Percentiles rank a stretch among this genome's conserved stretches.
phyloP scores from a whole-genome alignment of 2,329 filamentous ascomycete genomes.

The Orbilia javanica region DNA sequence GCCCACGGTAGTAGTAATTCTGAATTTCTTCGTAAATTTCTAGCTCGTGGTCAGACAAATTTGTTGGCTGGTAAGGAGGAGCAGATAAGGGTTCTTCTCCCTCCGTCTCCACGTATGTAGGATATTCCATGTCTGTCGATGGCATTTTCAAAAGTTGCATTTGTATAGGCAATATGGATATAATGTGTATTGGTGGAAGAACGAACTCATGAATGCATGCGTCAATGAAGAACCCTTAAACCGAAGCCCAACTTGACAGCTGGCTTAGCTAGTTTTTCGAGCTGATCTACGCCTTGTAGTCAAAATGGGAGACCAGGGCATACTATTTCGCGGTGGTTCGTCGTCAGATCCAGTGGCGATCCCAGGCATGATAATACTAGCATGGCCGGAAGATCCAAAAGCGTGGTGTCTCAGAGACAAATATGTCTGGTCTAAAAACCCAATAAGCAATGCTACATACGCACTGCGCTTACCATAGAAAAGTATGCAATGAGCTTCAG shows the following conservation, averaged over 20 bases:
- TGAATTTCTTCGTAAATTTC: neutral
- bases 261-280: no score
- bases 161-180: no score
- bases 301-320: no score
- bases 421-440: no score
- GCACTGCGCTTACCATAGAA: no score
- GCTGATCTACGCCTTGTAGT: no score
- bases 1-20: constrained; percentile 5
- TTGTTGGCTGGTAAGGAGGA: neutral
- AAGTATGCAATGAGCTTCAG: no score
- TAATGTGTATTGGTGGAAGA: neutral
- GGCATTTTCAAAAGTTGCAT: neutral
- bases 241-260: no score
- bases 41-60: neutral
- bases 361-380: no score
- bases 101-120: neutral
- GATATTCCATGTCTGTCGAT: neutral
- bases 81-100: neutral
- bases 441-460: no score
- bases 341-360: neutral
- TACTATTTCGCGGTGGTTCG: neutral
- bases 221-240: neutral
- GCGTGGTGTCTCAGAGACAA: neutral
- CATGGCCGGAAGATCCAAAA: no score
- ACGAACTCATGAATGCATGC: neutral